Percentiles rank a stretch among this genome's conserved stretches.
phyloP scores from a whole-genome alignment of 139 green algal species.

The Tetraselmis striata region DNA sequence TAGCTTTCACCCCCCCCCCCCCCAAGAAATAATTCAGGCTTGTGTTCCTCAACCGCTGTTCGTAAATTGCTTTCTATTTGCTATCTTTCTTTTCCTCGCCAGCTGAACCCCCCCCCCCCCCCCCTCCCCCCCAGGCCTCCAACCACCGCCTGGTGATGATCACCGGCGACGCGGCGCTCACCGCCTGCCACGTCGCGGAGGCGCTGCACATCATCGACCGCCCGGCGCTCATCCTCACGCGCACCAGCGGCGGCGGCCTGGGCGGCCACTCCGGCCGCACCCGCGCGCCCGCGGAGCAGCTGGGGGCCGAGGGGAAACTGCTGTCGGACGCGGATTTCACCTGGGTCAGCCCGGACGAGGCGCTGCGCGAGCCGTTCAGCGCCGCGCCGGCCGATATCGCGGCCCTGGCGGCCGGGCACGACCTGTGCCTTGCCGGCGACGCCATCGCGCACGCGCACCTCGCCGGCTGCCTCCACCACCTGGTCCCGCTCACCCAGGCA shows the following conservation, averaged over 20 bases:
- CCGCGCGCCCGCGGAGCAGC: not conserved
- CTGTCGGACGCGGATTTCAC: constrained; percentile 46
- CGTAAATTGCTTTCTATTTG: too few species aligned
- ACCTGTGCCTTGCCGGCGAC: constrained; percentile 85
- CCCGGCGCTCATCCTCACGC: constrained; percentile 59
- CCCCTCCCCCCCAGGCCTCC: constrained; percentile 15
- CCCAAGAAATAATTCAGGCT: too few species aligned
- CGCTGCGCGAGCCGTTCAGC: constrained; percentile 30
- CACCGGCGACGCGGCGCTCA: constrained; percentile 84
- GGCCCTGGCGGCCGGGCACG: constrained; percentile 63
- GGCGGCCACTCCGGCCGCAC: not conserved
- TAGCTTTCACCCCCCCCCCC: too few species aligned
- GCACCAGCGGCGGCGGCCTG: not conserved
- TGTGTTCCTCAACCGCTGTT: too few species aligned
- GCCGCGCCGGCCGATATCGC: constrained; percentile 33
- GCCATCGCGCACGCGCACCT: constrained; percentile 63
- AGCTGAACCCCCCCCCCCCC: too few species aligned
- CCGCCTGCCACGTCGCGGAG: constrained; percentile 72
- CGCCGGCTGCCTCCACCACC: constrained; percentile 9
- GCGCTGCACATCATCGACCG: constrained; percentile 82
- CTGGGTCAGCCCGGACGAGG: constrained; percentile 75
- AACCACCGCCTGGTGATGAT: constrained; percentile 92
- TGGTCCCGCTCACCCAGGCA: constrained; percentile 2
- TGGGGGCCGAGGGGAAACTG: not conserved
- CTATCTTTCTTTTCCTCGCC: too few species aligned